A percentile compares a stretch with the other conserved stretches of the same genome.
Evolutionary conservation across 108 stramenopile species (phyloP).

Genomic region (Cyclotella atomus): DNA sequence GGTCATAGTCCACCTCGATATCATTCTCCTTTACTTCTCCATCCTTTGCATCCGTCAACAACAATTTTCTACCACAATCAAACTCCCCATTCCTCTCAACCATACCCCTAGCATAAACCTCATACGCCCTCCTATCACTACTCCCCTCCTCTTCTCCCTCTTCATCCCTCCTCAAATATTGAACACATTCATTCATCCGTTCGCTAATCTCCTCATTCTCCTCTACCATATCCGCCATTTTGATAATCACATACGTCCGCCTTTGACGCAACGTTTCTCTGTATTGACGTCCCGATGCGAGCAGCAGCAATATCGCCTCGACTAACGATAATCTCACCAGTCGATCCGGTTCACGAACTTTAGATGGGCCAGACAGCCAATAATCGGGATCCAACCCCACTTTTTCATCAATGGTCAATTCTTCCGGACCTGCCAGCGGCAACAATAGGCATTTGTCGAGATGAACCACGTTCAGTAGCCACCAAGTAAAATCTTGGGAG

Average conservation of each 20-base stretch:
- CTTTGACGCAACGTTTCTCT: conserved; percentile 70
- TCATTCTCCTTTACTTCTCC: neutral
- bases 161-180: conserved; percentile 87
- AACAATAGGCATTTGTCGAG: conserved; percentile 64
- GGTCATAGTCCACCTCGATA: conserved; percentile 41
- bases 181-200: conserved; percentile 84
- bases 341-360: conserved; percentile 73
- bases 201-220: conserved; percentile 84
- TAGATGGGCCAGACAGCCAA: conserved; percentile 86
- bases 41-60: neutral
- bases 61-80: conserved; percentile 17
- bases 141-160: conserved; percentile 84
- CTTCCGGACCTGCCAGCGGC: conserved; percentile 87
- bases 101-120: conserved; percentile 49
- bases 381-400: conserved; percentile 85
- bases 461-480: conserved; percentile 77
- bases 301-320: conserved; percentile 74
- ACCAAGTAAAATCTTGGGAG: conserved; percentile 81
- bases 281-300: conserved; percentile 70
- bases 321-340: conserved; percentile 65
- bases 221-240: conserved; percentile 86
- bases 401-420: conserved; percentile 85
- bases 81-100: conserved; percentile 28
- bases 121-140: conserved; percentile 69
- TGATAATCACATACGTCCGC: conserved; percentile 77